Conservation (phyloP, 148 eudicot genomes). For the Vaccinium myrtillus region DNA sequence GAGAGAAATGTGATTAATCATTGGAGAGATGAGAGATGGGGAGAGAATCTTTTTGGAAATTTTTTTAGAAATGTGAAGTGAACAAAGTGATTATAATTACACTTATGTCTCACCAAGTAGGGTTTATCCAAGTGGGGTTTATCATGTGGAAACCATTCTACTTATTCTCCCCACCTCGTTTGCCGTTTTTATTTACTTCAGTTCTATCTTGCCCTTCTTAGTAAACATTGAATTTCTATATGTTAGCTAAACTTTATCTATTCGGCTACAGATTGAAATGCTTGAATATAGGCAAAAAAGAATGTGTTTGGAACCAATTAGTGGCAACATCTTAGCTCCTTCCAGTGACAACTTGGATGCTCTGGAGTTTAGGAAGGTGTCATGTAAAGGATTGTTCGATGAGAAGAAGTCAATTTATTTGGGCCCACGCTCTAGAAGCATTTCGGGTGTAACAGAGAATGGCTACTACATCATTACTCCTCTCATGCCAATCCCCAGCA, state of each 20-base stretch:
- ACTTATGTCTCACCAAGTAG: background rate
- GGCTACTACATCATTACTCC: conserved; percentile 92
- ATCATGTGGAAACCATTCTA: background rate
- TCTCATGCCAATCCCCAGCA: conserved; percentile 58
- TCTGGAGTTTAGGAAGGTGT: conserved; percentile 77
- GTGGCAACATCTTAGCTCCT: conserved; percentile 41
- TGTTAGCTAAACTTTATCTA: background rate
- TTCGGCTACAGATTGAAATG: conserved; percentile 61
- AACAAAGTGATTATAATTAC: no score
- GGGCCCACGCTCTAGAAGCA: conserved; percentile 98
- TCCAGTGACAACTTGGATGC: conserved; percentile 37
- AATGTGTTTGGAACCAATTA: conserved; percentile 66
- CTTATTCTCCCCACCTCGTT: background rate
- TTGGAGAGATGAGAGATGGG: no score
- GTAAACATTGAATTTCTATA: background rate
- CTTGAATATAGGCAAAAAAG: conserved; percentile 74
- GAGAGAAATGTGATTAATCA: no score
- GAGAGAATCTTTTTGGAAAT: no score
- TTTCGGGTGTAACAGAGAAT: conserved; percentile 96
- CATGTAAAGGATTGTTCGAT: conserved; percentile 66
- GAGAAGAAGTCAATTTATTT: conserved; percentile 77
- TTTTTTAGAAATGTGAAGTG: no score
- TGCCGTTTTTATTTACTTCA: background rate
- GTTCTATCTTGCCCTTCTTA: background rate
- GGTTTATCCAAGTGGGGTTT: no score